Evolutionary conservation across 768 basidiomycete species (phyloP).

Genomic region (Suillus hirtellus): DNA sequence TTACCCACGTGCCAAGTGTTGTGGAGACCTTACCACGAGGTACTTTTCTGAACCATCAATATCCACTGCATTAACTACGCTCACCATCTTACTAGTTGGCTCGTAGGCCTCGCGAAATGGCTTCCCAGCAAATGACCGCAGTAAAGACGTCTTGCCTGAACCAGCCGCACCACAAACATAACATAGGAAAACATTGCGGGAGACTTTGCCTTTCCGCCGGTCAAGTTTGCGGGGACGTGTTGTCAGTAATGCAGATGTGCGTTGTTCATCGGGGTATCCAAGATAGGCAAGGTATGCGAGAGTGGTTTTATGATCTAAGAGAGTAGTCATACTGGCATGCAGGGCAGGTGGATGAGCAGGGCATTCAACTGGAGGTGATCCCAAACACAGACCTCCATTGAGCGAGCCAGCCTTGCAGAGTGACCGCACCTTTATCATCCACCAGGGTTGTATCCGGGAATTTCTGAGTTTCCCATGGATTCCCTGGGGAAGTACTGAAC

Average conservation of each 20-base stretch:
- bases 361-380: neutral
- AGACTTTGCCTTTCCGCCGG: conserved; percentile 83
- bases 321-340: conserved; percentile 83
- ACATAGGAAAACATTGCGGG: conserved; percentile 88
- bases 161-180: conserved; percentile 96
- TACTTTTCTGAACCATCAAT: conserved; percentile 95
- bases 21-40: conserved; percentile 68
- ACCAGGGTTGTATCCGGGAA: conserved; percentile 90
- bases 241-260: conserved; percentile 82
- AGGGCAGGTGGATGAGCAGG: neutral
- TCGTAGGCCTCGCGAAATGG: conserved; percentile 73
- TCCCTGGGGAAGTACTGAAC: conserved; percentile 93
- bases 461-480: conserved; percentile 91
- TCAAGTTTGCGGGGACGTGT: conserved; percentile 84
- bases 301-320: conserved; percentile 90
- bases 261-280: conserved; percentile 79
- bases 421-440: conserved; percentile 86
- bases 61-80: conserved; percentile 93
- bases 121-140: conserved; percentile 86
- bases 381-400: conserved; percentile 82
- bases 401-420: conserved; percentile 96
- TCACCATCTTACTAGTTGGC: conserved; percentile 87
- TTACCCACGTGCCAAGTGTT: neutral
- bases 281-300: conserved; percentile 94
- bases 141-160: conserved; percentile 88